Base-by-base conservation (phyloP, 768 basidiomycete species). In the Tylopilus felleus region DNA sequence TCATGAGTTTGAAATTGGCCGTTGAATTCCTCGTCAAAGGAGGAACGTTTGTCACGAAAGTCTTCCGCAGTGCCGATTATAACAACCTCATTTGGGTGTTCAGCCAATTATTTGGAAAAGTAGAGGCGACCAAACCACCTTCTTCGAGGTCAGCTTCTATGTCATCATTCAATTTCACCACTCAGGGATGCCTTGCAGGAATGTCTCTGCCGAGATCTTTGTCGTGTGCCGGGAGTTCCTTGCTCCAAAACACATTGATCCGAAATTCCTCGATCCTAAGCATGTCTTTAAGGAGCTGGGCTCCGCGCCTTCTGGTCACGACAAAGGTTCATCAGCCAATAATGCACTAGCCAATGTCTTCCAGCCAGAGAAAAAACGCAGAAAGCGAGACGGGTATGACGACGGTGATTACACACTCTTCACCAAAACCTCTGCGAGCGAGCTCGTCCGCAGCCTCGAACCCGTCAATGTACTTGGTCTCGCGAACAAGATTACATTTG, bases 41-140 rank as follows among this genome's bases (percentile, higher is more conserved):
- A 33, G 95, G 95, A 51, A 93, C 88, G 13, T 99, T 98, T 68
- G 87, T 98, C 43, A 98, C 97, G 27, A 99, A 99, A 73, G 93
- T 99, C 53, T 99, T 99, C 80, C 85, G 97, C 57, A 96, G 93
- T 74, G 90, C 85, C 60, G 97, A 99, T 69, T 99, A 99, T 74
- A 98, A 99, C 76, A 93, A 88, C 66, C 84, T 99, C 61, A 87
- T 98, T 62, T 99, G 97, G 97, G 97, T 98, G 31, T 98, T 99
- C 75, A 88, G 85, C 61, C 97, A 98, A 74, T 75, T 99, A 45
- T 99, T 99, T 70, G 83, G 82, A 43, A 94, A 89, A 71, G 97
- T 99, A 29, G 97, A 99, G 71, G 97, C 97, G 7, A 99, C 97
- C 29, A 99, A 99, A 67, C 97, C 97, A 3, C 95, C 97, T 9